phyloP scores from a whole-genome alignment of 2,329 filamentous ascomycete species.

The Cadophora sp. region DNA sequence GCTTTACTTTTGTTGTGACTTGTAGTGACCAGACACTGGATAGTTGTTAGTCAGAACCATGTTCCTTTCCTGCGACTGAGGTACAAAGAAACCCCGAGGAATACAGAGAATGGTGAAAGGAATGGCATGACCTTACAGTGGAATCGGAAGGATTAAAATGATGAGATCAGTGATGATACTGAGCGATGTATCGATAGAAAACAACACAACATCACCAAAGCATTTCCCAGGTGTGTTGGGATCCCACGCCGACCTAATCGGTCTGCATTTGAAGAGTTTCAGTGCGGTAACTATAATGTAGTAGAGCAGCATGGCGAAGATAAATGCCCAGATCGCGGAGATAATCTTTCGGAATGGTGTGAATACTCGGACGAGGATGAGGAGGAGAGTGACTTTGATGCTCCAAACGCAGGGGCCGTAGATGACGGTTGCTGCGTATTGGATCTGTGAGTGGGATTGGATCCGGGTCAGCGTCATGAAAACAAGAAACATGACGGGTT shows the following conservation, averaged over 20 bases:
- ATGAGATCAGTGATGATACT: not conserved
- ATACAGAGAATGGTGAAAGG: too few species aligned
- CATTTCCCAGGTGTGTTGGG: not conserved
- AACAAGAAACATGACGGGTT: too few species aligned
- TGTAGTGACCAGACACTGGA: not conserved
- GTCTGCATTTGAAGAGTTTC: not conserved
- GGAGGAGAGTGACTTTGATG: constrained; percentile 15
- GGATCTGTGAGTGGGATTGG: not conserved
- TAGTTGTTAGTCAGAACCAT: not conserved
- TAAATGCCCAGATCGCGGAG: not conserved
- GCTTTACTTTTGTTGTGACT: not conserved
- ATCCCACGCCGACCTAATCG: not conserved
- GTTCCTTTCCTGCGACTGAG: too few species aligned
- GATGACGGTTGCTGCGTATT: not conserved
- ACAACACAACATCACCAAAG: not conserved
- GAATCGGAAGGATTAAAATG: not conserved
- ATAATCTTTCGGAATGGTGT: not conserved
- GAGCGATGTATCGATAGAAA: not conserved
- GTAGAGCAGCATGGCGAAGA: not conserved
- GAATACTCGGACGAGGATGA: constrained; percentile 1
- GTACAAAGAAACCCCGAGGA: too few species aligned
- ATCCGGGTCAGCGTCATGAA: too few species aligned
- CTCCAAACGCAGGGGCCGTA: not conserved
- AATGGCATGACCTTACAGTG: not conserved
- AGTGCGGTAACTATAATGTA: not conserved